A percentile compares a stretch with the other conserved stretches of the same genome.
Evolutionary conservation across 768 basidiomycete species (phyloP).

Genomic region (Brasilioporus rufonigricans): DNA sequence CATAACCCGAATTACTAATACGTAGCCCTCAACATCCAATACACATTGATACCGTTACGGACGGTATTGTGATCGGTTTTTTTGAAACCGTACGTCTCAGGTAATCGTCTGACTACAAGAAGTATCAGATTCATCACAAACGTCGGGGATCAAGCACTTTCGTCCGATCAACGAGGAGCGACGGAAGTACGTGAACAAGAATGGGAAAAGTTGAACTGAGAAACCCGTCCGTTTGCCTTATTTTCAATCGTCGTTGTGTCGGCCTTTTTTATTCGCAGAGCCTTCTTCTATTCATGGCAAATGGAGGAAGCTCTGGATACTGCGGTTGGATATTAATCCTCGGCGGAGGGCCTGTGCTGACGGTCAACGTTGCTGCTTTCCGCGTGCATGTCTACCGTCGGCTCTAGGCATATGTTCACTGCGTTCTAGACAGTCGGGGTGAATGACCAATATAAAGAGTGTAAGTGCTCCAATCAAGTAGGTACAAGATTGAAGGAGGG

Average conservation of each 20-base stretch:
- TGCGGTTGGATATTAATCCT: too few species aligned
- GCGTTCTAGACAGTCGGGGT: too few species aligned
- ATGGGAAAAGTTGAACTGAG: constrained; percentile 28
- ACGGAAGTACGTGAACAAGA: constrained; percentile 16
- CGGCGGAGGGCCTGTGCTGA: too few species aligned
- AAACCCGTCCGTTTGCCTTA: constrained; percentile 29
- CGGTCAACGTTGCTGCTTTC: too few species aligned
- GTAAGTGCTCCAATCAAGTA: too few species aligned
- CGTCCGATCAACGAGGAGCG: constrained; percentile 33
- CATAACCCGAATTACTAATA: not conserved
- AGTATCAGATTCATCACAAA: constrained; percentile 3
- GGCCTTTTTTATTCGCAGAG: not conserved
- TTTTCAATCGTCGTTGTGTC: not conserved
- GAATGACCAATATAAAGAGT: too few species aligned
- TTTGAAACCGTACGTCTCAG: constrained; percentile 30
- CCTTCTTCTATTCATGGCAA: not conserved
- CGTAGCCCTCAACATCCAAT: not conserved
- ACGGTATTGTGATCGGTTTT: constrained; percentile 21
- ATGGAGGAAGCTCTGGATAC: not conserved
- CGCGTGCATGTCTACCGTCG: too few species aligned
- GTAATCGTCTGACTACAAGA: not conserved
- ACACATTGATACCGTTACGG: constrained; percentile 18
- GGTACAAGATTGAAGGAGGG: too few species aligned
- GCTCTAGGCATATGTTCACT: too few species aligned
- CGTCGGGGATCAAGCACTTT: constrained; percentile 11